phyloP scores from a whole-genome alignment of 164 flowering plant genomes.

The Magnolia changhungtana region DNA sequence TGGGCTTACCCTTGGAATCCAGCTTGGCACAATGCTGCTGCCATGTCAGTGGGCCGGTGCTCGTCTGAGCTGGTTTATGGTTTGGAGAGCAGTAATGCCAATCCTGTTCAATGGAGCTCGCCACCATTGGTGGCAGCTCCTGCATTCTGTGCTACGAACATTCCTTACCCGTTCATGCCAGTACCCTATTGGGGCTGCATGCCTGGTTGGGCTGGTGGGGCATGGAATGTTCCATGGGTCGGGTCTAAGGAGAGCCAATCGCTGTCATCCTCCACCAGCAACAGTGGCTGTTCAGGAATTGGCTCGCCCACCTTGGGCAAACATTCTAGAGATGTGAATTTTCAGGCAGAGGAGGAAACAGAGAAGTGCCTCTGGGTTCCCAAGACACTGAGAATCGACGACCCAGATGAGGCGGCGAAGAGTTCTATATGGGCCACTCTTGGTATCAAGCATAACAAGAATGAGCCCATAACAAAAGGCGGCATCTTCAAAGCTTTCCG shows the following conservation, averaged over 20 bases:
- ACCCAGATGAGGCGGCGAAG: conserved; percentile 40
- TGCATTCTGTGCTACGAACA: conserved; percentile 28
- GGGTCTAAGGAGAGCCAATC: conserved; percentile 27
- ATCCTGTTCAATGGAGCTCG: conserved; percentile 41
- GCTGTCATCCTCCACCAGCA: conserved; percentile 26
- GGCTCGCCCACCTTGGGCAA: conserved; percentile 50
- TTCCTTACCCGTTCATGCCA: conserved; percentile 34
- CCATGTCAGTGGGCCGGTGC: conserved; percentile 15
- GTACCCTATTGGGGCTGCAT: conserved; percentile 43
- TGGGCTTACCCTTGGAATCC: conserved; percentile 35
- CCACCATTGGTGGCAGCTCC: conserved; percentile 25
- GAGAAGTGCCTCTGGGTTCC: conserved; percentile 42
- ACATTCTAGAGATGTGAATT: conserved; percentile 42
- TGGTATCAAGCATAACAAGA: conserved; percentile 34
- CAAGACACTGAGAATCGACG: conserved; percentile 40
- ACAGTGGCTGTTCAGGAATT: conserved; percentile 32
- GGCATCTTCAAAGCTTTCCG: conserved; percentile 30
- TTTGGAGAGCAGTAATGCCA: conserved; percentile 19
- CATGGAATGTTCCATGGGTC: conserved; percentile 24
- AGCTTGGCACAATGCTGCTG: conserved; percentile 16
- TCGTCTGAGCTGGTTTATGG: conserved; percentile 17
- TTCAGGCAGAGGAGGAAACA: conserved; percentile 25
- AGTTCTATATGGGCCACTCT: conserved; percentile 41
- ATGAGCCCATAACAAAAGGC: conserved; percentile 18
- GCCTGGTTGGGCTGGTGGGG: conserved; percentile 33